phyloP scores from a whole-genome alignment of 805 yeast species.

The Ogataea zsoltii region DNA sequence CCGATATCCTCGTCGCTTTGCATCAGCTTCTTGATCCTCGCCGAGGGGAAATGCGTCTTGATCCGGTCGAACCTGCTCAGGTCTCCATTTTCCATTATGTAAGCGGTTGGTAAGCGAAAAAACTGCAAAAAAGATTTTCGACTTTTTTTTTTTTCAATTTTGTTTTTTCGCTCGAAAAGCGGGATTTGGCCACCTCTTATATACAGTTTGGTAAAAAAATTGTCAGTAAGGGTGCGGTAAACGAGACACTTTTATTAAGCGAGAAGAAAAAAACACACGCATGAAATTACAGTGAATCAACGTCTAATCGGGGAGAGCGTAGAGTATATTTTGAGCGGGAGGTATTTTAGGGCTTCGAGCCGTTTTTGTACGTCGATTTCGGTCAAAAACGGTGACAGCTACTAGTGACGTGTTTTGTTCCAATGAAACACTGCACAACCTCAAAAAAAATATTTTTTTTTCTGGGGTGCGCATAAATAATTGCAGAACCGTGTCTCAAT shows the following conservation, averaged over 20 bases:
- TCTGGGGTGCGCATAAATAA: too few relatives aligned
- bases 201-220: not conserved
- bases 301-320: too few relatives aligned
- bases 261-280: too few relatives aligned
- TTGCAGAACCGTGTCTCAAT: too few relatives aligned
- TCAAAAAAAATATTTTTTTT: not conserved
- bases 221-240: not conserved
- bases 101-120: conserved; percentile 4
- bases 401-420: too few relatives aligned
- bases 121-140: not conserved
- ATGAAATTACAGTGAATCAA: too few relatives aligned
- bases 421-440: too few relatives aligned
- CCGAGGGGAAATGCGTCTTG: conserved; percentile 86
- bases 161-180: not conserved
- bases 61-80: conserved; percentile 45
- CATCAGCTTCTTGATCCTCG: conserved; percentile 94
- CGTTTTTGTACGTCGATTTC: too few relatives aligned
- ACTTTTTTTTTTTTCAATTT: not conserved
- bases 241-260: too few relatives aligned
- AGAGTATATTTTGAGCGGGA: too few relatives aligned
- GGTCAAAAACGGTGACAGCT: too few relatives aligned
- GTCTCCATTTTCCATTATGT: conserved; percentile 19
- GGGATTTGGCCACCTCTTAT: conserved; percentile 10
- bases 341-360: too few relatives aligned
- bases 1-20: conserved; percentile 98